Conservation (phyloP, 495 filamentous ascomycete genomes). For the Penicillium samsonianum region DNA sequence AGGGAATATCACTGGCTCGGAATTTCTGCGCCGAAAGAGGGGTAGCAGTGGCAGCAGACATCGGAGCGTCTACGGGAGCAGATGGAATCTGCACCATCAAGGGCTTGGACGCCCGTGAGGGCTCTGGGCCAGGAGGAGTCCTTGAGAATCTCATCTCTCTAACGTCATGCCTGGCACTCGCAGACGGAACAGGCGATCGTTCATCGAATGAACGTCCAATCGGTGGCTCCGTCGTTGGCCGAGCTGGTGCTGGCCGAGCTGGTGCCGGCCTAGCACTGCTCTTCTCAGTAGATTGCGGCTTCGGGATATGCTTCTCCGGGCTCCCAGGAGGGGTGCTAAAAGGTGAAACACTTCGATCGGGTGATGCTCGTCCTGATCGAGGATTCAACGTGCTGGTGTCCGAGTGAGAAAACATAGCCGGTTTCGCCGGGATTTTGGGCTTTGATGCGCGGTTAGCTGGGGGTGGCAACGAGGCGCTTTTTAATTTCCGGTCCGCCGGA, state of each 20-base stretch:
- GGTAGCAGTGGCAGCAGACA: conserved; percentile 26
- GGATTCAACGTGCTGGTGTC: conserved; percentile 39
- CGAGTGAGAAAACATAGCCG: conserved; percentile 36
- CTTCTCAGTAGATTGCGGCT: conserved; percentile 20
- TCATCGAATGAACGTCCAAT: conserved; percentile 33
- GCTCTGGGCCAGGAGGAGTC: conserved; percentile 29
- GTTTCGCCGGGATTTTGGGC: conserved; percentile 65
- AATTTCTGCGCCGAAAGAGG: conserved; percentile 31
- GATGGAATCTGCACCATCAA: conserved; percentile 41
- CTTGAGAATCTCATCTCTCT: conserved; percentile 36
- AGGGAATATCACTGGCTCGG: conserved; percentile 39
- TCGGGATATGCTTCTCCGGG: conserved; percentile 54
- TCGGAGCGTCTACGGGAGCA: conserved; percentile 19
- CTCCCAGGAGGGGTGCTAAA: conserved; percentile 89
- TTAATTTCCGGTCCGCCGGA: conserved; percentile 35
- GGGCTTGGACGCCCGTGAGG: conserved; percentile 34
- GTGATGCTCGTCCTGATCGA: conserved; percentile 30
- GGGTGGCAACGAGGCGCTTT: conserved; percentile 58
- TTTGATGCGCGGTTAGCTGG: conserved; percentile 81
- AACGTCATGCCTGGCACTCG: conserved; percentile 21
- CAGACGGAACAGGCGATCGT: conserved; percentile 20
- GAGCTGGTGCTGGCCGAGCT: conserved; percentile 24
- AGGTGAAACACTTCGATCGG: conserved; percentile 68
- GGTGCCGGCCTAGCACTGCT: conserved; percentile 16
- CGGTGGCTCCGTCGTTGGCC: conserved; percentile 28